These are phyloP conservation scores for Trichoderma gracile DNA, from an alignment of 2,329 filamentous ascomycete genomes.

Conservation along the genomic window DNA sequence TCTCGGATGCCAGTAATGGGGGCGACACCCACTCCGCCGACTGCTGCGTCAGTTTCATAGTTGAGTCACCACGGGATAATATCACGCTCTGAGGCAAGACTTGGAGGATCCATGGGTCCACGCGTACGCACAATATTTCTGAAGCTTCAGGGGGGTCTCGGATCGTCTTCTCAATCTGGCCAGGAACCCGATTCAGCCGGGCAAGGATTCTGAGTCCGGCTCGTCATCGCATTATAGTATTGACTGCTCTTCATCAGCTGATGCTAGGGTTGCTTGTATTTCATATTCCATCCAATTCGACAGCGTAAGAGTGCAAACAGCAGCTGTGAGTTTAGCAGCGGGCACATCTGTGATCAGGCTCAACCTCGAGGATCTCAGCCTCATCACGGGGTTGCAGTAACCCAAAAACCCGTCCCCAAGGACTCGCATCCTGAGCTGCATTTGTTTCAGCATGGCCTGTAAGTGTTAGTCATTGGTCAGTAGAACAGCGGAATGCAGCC, in stretches of 20 bases:
- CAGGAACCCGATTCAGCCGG: background rate
- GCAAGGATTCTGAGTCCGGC: background rate
- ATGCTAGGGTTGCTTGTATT: background rate
- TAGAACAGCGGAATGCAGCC: background rate
- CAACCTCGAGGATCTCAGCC: background rate
- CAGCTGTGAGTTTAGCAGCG: background rate
- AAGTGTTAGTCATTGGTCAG: background rate
- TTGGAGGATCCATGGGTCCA: no score
- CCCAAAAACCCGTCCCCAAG: no score
- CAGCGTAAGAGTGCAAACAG: background rate
- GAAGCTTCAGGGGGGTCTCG: background rate
- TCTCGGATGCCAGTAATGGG: background rate
- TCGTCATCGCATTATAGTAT: background rate
- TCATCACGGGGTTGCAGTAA: background rate
- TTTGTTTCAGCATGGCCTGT: background rate
- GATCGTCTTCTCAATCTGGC: background rate
- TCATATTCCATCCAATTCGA: slow-evolving; percentile 1
- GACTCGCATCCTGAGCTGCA: background rate
- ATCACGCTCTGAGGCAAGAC: background rate
- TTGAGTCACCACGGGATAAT: background rate
- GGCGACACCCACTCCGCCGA: background rate
- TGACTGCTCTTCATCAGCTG: background rate
- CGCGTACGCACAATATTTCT: no score
- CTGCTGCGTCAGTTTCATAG: background rate
- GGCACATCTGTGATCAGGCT: background rate